Conservation (phyloP, 2,329 filamentous ascomycete species). For the Graphilbum fragrans region DNA sequence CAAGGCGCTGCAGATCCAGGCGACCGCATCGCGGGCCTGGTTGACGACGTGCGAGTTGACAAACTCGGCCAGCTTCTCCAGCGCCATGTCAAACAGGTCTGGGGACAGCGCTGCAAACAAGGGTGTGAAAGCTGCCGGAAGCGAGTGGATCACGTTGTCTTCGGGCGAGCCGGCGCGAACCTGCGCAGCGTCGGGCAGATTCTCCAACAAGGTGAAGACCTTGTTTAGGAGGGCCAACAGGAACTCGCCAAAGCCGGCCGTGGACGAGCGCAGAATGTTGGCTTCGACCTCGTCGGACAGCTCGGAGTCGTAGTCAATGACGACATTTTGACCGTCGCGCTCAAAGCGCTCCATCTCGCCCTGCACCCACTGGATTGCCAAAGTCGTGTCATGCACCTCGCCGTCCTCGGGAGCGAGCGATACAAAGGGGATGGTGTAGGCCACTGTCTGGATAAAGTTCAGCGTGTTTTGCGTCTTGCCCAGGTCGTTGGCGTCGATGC, state of each 20-base stretch:
- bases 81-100: constrained; percentile 80
- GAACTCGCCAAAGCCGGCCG: constrained; percentile 87
- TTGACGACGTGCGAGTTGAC: constrained; percentile 91
- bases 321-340: constrained; percentile 68
- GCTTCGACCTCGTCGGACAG: constrained; percentile 79
- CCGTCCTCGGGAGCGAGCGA: constrained; percentile 61
- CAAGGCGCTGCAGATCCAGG: constrained; percentile 91
- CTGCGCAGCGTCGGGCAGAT: constrained; percentile 80
- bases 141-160: constrained; percentile 90
- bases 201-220: constrained; percentile 91
- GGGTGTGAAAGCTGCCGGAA: constrained; percentile 84
- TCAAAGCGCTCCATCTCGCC: constrained; percentile 92
- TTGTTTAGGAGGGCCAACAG: constrained; percentile 81
- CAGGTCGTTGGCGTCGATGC: constrained; percentile 94
- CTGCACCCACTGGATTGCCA: constrained; percentile 89
- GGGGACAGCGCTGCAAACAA: constrained; percentile 84
- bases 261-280: constrained; percentile 82
- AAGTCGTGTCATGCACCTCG: constrained; percentile 56
- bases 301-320: constrained; percentile 74
- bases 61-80: constrained; percentile 88
- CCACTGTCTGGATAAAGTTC: constrained; percentile 89
- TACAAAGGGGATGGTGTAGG: constrained; percentile 89
- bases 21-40: constrained; percentile 93
- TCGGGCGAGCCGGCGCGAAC: constrained; percentile 86
- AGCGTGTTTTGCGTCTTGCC: constrained; percentile 93